Percentiles rank a stretch among this genome's conserved stretches.
These are phyloP conservation scores for Cardiospermum halicacabum DNA, from an alignment of 345 rosid genomes.

Conservation along the genomic window DNA sequence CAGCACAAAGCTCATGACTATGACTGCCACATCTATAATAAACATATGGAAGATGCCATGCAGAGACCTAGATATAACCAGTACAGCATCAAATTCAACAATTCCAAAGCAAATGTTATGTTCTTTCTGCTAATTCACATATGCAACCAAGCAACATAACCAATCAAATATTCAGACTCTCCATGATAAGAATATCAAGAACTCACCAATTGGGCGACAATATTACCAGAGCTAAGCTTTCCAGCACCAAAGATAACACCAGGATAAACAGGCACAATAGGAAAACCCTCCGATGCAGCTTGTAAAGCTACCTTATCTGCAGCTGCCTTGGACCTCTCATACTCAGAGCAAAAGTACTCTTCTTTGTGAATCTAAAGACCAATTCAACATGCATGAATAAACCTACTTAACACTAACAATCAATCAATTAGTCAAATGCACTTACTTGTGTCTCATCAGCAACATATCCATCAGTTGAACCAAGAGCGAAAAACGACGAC, in stretches of 20 bases:
- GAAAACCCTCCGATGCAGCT: constrained; percentile 68
- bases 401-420: neutral
- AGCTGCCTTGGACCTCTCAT: constrained; percentile 67
- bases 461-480: constrained; percentile 71
- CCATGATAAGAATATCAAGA: neutral
- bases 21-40: neutral
- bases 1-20: constrained; percentile 10
- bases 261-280: constrained; percentile 65
- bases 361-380: constrained; percentile 36
- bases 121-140: no score
- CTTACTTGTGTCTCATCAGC: constrained; percentile 73
- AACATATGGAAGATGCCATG: neutral
- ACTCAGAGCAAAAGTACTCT: constrained; percentile 74
- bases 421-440: neutral
- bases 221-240: constrained; percentile 72
- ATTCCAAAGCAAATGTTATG: no score
- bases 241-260: constrained; percentile 89
- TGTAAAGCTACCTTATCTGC: constrained; percentile 75
- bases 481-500: constrained; percentile 88
- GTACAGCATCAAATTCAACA: neutral
- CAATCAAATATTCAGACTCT: no score
- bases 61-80: no score
- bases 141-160: no score
- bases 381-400: neutral
- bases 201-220: constrained; percentile 66